Evolutionary conservation across 345 rosid genomes (phyloP).

Genomic region (Camelina laxa): DNA sequence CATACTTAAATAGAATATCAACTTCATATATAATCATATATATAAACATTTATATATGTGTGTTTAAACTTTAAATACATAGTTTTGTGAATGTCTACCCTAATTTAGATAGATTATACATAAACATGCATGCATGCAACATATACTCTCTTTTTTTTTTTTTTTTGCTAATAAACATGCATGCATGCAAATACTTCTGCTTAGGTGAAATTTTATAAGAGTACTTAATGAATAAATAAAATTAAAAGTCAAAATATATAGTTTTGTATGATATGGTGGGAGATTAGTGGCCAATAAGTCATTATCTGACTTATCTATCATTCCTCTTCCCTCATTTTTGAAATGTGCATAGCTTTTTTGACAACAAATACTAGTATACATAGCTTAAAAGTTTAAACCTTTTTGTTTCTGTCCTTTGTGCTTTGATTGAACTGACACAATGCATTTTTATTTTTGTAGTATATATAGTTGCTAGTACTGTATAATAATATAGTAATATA

Average conservation of each 20-base stretch:
- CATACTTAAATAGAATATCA: slow-evolving; percentile 20
- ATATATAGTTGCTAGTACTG: not conserved
- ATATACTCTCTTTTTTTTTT: not conserved
- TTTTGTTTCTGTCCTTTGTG: slow-evolving; percentile 26
- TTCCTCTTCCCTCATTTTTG: not conserved
- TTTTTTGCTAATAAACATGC: not conserved
- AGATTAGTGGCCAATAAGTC: slow-evolving; percentile 38
- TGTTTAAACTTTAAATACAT: not conserved
- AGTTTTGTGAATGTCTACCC: not conserved
- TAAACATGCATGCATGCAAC: slow-evolving; percentile 1
- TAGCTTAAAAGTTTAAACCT: not conserved
- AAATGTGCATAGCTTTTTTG: slow-evolving; percentile 16
- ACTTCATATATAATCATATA: not conserved
- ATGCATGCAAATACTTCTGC: not conserved
- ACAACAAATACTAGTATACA: not conserved
- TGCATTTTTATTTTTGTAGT: not conserved
- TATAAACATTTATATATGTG: not conserved
- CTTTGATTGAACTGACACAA: slow-evolving; percentile 17
- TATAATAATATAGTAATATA: not conserved
- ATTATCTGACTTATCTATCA: slow-evolving; percentile 15
- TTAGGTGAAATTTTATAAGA: not conserved
- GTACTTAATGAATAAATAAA: not conserved
- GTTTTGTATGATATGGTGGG: slow-evolving; percentile 21
- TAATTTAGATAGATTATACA: slow-evolving; percentile 11
- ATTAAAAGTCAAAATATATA: slow-evolving; percentile 34